Conservation (phyloP, 1,284 basidiomycete species). For the Trichosporon faecale region DNA sequence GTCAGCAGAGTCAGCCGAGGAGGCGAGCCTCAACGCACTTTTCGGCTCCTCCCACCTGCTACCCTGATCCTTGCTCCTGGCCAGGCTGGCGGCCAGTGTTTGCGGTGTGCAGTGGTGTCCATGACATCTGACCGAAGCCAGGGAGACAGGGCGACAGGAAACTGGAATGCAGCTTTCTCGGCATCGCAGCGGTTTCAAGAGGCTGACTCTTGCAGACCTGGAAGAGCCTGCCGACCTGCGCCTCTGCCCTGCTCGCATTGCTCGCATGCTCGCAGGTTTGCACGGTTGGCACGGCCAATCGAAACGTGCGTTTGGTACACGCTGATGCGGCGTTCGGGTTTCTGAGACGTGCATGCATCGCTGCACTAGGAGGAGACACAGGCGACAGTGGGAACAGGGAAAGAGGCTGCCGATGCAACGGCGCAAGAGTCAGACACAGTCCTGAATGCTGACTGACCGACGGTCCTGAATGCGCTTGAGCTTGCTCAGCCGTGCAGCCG, state of each 20-base stretch:
- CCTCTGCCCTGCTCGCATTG: not conserved
- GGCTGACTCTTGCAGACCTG: no score
- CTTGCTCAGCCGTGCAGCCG: slow-evolving; percentile 1
- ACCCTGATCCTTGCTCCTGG: not conserved
- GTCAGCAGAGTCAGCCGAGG: no score
- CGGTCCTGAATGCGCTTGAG: not conserved
- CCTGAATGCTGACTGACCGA: slow-evolving; percentile 2
- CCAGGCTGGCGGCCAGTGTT: no score
- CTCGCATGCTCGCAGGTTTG: not conserved
- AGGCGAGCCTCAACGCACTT: not conserved
- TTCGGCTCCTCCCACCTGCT: not conserved
- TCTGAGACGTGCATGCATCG: not conserved
- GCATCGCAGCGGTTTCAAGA: not conserved
- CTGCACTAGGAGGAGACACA: not conserved
- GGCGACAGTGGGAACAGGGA: not conserved
- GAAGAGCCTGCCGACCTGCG: no score
- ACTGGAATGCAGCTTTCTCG: not conserved
- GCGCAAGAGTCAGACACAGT: not conserved
- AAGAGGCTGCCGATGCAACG: not conserved
- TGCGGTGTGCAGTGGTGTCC: no score
- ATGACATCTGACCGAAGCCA: not conserved
- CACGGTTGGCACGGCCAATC: not conserved
- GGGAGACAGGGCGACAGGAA: not conserved
- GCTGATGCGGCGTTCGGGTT: not conserved
- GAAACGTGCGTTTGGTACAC: not conserved